A percentile compares a stretch with the other conserved stretches of the same genome.
These are phyloP conservation scores for Lactarius tabidus DNA, from an alignment of 768 basidiomycete genomes.

Conservation along the genomic window DNA sequence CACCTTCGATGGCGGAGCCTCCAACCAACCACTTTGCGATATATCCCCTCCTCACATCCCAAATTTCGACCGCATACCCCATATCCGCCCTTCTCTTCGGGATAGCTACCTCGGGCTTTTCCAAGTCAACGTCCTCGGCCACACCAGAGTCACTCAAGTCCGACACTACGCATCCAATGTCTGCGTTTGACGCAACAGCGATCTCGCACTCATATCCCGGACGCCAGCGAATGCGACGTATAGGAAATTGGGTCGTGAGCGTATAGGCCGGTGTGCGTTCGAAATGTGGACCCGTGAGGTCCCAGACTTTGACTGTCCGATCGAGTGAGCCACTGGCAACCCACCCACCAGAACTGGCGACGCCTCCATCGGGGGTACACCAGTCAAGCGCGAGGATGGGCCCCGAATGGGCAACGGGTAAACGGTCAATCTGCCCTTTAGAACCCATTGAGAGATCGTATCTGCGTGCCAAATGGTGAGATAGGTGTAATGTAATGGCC, in stretches of 20 bases:
- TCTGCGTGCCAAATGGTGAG: constrained; percentile 33
- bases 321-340: constrained; percentile 77
- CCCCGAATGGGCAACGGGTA: constrained; percentile 69
- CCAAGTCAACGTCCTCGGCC: constrained; percentile 7
- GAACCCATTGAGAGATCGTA: constrained; percentile 82
- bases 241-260: constrained; percentile 69
- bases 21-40: constrained; percentile 78
- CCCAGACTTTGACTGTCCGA: constrained; percentile 80
- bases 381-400: constrained; percentile 74
- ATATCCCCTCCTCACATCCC: constrained; percentile 81
- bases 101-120: constrained; percentile 18
- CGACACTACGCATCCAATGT: constrained; percentile 40
- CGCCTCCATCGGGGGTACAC: constrained; percentile 39
- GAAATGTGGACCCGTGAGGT: constrained; percentile 56
- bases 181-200: constrained; percentile 64
- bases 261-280: constrained; percentile 63
- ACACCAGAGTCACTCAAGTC: constrained; percentile 23
- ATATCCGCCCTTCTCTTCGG: constrained; percentile 24
- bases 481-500: background rate
- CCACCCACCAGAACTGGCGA: constrained; percentile 49
- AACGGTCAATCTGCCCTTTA: constrained; percentile 64
- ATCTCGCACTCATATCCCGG: constrained; percentile 74
- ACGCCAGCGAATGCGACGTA: constrained; percentile 72
- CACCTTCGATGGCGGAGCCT: constrained; percentile 62
- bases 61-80: constrained; percentile 72